Percentiles rank a stretch among this genome's conserved stretches.
Evolutionary conservation across 1,284 basidiomycete genomes (phyloP).

Genomic region (Pyrrhoderma lamaoense): DNA sequence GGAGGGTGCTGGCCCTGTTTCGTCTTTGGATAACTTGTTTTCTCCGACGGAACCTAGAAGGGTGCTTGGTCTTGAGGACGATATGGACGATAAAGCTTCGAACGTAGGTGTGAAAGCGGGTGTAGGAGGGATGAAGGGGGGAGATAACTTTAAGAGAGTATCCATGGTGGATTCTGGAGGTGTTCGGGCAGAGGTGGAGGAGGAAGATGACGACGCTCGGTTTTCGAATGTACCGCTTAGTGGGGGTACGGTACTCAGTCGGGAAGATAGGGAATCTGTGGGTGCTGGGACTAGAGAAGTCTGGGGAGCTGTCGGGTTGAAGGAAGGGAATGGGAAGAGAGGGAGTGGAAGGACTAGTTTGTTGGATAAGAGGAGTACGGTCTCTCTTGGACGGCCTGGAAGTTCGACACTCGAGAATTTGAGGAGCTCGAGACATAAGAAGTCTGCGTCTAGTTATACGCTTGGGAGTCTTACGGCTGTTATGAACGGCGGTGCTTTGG

Average conservation of each 20-base stretch:
- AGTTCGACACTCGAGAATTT: not conserved
- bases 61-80: no score
- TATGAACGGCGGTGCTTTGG: not conserved
- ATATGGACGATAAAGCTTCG: no score
- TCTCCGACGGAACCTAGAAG: no score
- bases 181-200: conserved; percentile 16
- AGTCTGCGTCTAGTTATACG: conserved; percentile 10
- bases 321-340: not conserved
- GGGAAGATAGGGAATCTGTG: not conserved
- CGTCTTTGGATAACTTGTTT: no score
- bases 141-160: not conserved
- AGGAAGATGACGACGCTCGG: conserved; percentile 50
- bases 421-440: conserved; percentile 9
- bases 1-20: not conserved
- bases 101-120: no score
- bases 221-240: conserved; percentile 51
- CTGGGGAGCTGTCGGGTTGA: not conserved
- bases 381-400: conserved; percentile 12
- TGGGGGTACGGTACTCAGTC: conserved; percentile 2
- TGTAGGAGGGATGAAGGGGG: no score
- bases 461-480: not conserved
- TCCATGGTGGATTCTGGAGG: conserved; percentile 13
- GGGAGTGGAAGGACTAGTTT: conserved; percentile 6
- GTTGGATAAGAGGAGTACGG: conserved; percentile 10
- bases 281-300: not conserved